Conservation (phyloP, 1,139 yeast genomes). For the Pichia kudriavzevii region DNA sequence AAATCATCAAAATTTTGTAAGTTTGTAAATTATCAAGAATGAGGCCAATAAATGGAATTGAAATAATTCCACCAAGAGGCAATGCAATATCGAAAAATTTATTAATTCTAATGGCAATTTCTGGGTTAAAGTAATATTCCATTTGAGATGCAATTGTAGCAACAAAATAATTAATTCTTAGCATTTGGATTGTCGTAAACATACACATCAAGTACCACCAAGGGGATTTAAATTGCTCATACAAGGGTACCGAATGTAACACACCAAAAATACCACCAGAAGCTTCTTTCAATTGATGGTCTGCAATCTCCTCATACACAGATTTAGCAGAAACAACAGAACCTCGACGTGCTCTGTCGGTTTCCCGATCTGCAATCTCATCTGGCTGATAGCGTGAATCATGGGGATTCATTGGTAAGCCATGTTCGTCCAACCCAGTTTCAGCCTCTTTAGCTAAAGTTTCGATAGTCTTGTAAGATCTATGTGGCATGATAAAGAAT, state of each 20-base stretch:
- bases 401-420: conserved; percentile 39
- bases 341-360: conserved; percentile 19
- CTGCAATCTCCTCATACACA: conserved; percentile 58
- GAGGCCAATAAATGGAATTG: conserved; percentile 84
- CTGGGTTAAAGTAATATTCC: conserved; percentile 49
- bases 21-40: conserved; percentile 70
- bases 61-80: conserved; percentile 78
- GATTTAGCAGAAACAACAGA: conserved; percentile 38
- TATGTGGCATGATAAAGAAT: conserved; percentile 66
- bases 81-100: conserved; percentile 75
- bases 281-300: conserved; percentile 43
- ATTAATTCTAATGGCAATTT: conserved; percentile 50
- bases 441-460: conserved; percentile 60
- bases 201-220: conserved; percentile 76
- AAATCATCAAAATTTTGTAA: conserved; percentile 44
- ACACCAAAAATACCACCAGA: conserved; percentile 82
- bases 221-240: conserved; percentile 58
- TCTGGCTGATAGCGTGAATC: conserved; percentile 34
- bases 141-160: conserved; percentile 83
- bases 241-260: conserved; percentile 58
- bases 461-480: conserved; percentile 66
- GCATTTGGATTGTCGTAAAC: conserved; percentile 81
- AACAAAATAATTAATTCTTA: conserved; percentile 83
- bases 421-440: conserved; percentile 62
- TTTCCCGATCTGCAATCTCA: conserved; percentile 14